Base-by-base conservation (phyloP, 352 stramenopile species). In the Phytophthora pseudosyringae region DNA sequence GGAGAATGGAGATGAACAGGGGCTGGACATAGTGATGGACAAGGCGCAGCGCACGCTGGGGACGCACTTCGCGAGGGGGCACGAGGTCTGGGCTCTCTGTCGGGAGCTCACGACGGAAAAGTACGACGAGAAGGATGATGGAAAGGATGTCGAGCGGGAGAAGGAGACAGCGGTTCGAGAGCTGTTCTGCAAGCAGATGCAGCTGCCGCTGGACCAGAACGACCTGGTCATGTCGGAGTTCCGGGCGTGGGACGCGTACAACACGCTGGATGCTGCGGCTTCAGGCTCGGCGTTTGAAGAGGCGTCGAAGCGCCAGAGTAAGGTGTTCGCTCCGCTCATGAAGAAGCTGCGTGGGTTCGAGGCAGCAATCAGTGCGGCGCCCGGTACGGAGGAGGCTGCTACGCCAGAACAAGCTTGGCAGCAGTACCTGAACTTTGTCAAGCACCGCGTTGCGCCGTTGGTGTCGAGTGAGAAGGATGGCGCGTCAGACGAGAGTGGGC, bases 191-290 rank as follows among this genome's bases (percentile, higher is more conserved):
- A 67, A 51, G 5, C 84, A 93, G 50, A 79, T 93, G 75, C 49
- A 68, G 36, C 48, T 90, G 12, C 82, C 84, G 25, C 48, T 93
- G 59, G 71, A 89, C 63, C 76, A 90, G 40, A 93, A 93, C 54
- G 84, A 93, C 57, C 52, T 90, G 1, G 75, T 69, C 21, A 81
- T 93, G 82, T 91, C 84, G 15, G 84, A 93, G 48, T 91, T 89
- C 36, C 80, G 84, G 21, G 79, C 81, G 5, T 93, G 84, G 84
- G 75, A 83, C 60, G 47, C 67, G 35, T 90, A 93, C 77, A 90
- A 91, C 45, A 75, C 68, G 3, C 56, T 85, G 1, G 64, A 77
- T 51, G 38, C 36, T 4, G 45, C 53, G 9, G 39, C 29, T 50
- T 49, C 65, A 4, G 55, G 64, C 0, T 39, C 21, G 3, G 51